Base-by-base conservation (phyloP, 352 stramenopile species). In the Phytophthora fragariae region DNA sequence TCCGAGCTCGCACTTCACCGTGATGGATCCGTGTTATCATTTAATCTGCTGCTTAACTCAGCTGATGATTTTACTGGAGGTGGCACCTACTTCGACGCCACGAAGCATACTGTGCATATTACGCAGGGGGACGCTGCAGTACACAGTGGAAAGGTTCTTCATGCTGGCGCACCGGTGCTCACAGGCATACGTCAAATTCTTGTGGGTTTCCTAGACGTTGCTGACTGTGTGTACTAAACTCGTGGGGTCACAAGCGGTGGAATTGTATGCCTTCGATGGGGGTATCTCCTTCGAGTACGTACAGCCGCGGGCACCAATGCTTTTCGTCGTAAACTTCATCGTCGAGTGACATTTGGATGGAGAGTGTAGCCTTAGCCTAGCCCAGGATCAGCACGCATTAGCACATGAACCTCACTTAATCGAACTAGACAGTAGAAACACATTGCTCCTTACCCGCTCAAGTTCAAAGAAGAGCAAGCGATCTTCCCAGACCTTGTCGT, bases 21-120 rank as follows among this genome's bases (percentile, higher is more conserved):
- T 19, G 95, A 99, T 72, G 96, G 95, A 29, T 98, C 94, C 8
- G 82, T 98, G 5, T 68, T 99, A n/a, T 98, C 94, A n/a, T 98
- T 98, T 73, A 98, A 97, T 59, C 73, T 98, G 19, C 59, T 98
- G 56, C 78, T 99, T 8, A 97, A 97, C 73, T 66, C 81, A 6
- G 72, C 75, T 0, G 47, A 76, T 11, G 89, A 97, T 21, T 99
- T 98, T 73, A 80, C 86, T 19, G 96, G 95, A 47, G 96, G 96
- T 19, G 96, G 96, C 41, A 99, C 96, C 15, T 97, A 93, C 63
- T 99, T 98, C 66, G 92, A 97, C 73, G 86, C 81, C 21, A 81
- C 82, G 9, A 69, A 91, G 37, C 71, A 66, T 14, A 96, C 87
- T 0, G 64, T 96, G 2, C 86, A 92, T 65, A 91, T 92, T 55